Evolutionary conservation across 768 basidiomycete species (phyloP), one percentile per base, ranked within the genome.

Genomic region (Kockovaella imperatae): DNA sequence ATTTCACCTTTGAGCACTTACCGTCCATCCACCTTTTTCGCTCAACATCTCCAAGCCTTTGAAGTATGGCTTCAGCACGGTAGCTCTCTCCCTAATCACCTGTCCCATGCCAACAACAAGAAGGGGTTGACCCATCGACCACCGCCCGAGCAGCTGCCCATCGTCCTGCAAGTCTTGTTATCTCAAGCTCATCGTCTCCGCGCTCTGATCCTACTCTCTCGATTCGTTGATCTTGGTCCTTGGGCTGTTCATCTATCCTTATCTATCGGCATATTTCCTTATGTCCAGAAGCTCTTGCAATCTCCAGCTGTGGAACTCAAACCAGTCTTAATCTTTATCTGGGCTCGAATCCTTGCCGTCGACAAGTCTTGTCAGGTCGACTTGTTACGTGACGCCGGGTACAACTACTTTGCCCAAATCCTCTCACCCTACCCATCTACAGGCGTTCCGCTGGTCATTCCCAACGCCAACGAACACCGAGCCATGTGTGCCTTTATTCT

Each of bases 401-500:
- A 73, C 49, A 83, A 80, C 51, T 73, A 73, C 51, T 73, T 73
- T 48, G 59, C 69, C 4, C 61, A 63, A 14, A 64, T 73, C 23
- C 60, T 73, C 41, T 60, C 68, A 3, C 71, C 71, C 10, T 59
- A 53, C 32, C 82, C 86, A 31, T 86, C 46, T 70, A 75, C 28
- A 63, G 74, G 32, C 69, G 75, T 47, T 57, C 74, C 46, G 67
- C 78, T 34, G 11, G 60, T 67, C 15, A 80, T 96, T n/a, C 90
- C 91, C 0, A 95, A 99, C 70, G 81, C 83, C 42, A 84, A 86
- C 4, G 95, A 97, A 67, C 90, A 96, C 71, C 86, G 87, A 56
- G 90, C 95, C 1, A 97, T 97, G 93, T 97, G 91, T 67, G 86
- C 89, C 1, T 97, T 97, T 74, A 90, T 96, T 59, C 81, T 97